Evolutionary conservation across 805 yeast species (phyloP).

Genomic region (Wickerhamiella spandovensis): DNA sequence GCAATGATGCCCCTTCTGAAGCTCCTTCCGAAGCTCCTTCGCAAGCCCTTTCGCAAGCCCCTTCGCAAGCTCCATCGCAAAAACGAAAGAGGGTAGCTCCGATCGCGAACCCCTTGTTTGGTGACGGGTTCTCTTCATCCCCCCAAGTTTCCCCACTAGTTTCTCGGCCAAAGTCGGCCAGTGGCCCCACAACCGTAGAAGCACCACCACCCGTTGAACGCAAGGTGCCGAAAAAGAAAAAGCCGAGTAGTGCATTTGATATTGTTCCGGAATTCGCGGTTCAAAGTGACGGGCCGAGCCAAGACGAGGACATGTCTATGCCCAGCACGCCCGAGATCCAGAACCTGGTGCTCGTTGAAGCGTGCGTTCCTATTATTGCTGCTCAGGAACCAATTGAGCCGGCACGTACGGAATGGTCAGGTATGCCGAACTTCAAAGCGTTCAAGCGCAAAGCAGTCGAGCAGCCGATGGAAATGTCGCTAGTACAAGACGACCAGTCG

Average conservation of each 20-base stretch:
- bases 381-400: neutral
- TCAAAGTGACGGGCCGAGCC: neutral
- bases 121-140: neutral
- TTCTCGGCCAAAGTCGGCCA: no score
- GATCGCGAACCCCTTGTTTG: neutral
- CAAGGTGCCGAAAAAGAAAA: neutral
- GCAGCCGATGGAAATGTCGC: neutral
- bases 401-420: neutral
- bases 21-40: neutral
- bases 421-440: constrained; percentile 14
- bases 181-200: neutral
- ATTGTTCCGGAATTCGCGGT: neutral
- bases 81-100: neutral
- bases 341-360: neutral
- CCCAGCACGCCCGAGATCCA: neutral
- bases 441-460: constrained; percentile 4
- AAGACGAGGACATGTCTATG: neutral
- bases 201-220: neutral
- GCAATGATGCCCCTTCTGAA: no score
- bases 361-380: neutral
- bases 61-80: neutral
- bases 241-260: neutral
- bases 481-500: neutral
- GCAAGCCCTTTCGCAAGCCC: neutral
- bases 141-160: neutral